Base-by-base conservation (phyloP, 2,329 filamentous ascomycete species). In the Cyphellophora europaea region DNA sequence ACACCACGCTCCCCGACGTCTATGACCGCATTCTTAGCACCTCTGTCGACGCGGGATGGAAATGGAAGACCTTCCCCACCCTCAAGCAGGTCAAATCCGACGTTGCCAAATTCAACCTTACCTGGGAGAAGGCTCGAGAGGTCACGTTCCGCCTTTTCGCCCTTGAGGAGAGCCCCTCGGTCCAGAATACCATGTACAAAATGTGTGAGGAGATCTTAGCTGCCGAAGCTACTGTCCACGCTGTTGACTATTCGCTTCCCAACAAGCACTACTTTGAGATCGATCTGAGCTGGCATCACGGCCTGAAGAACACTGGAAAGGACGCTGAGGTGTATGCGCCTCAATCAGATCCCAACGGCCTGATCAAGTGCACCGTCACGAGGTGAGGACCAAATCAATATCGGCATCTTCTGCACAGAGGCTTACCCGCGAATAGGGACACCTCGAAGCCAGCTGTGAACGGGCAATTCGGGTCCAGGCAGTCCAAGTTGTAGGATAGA, bases 181-280 rank as follows among this genome's bases (percentile, higher is more conserved):
- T 98, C 15, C 91, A 98, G 66, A 80, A 79, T 51, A 96, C 89
- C 42, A 96, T 98, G 91, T 98, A 95, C 69, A 93, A 95, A 69
- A 98, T 98, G 89, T 79, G 75, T 51, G 82, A 89, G 59, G 69
- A 80, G 58, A 94, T 98, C 48, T 69, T 98, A 35, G 80, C 74
- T 6, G 75, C 70, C 14, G 82, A 79, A 15, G 81, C 86, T 11
- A 68, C 79, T 44, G 73, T 87, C 14, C 74, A 80, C 29, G 69
- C 71, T 14, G 84, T 91, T 27, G 74, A 81, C 50, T 96, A 95
- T 57, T 71, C 80, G 6, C 70, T 98, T 53, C 91, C 91, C 8
- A 98, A 98, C 70, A 96, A 95, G 69, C 91, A 98, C 65, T 96
- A 95, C 66, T 96, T 96, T 55, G 89, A 96, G 63, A 80, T 96